Percentiles rank a stretch among this genome's conserved stretches.
Evolutionary conservation across 345 rosid species (phyloP).

Genomic region (Adansonia digitata): DNA sequence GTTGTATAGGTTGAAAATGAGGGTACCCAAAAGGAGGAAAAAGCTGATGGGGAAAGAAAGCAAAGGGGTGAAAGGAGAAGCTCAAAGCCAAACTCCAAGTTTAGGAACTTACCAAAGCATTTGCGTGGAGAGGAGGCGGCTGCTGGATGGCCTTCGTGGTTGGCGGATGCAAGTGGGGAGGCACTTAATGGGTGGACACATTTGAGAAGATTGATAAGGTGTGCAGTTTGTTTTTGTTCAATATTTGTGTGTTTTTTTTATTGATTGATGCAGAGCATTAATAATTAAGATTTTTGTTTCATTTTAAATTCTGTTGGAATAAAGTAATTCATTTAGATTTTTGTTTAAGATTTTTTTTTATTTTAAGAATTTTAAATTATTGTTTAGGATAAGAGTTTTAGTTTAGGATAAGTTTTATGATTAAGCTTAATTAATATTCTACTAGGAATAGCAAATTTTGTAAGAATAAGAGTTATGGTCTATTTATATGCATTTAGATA

Average conservation of each 20-base stretch:
- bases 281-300: too few relatives aligned
- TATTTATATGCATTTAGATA: too few relatives aligned
- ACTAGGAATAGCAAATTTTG: too few relatives aligned
- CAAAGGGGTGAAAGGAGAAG: slow-evolving; percentile 57
- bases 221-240: neutral
- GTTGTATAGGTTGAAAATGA: slow-evolving; percentile 47
- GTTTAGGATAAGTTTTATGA: too few relatives aligned
- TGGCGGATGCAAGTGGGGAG: slow-evolving; percentile 85
- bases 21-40: slow-evolving; percentile 47
- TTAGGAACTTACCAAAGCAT: slow-evolving; percentile 60
- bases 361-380: too few relatives aligned
- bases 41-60: slow-evolving; percentile 44
- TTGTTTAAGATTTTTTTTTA: too few relatives aligned
- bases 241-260: neutral
- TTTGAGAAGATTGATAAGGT: slow-evolving; percentile 99
- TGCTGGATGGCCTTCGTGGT: slow-evolving; percentile 98
- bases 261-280: too few relatives aligned
- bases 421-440: too few relatives aligned
- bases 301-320: too few relatives aligned
- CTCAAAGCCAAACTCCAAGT: slow-evolving; percentile 57
- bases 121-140: slow-evolving; percentile 79
- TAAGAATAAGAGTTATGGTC: too few relatives aligned
- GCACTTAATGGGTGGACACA: slow-evolving; percentile 87
- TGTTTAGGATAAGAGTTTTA: too few relatives aligned
- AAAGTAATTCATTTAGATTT: too few relatives aligned